Conservation (phyloP, 163 green algal genomes). For the Scenedesmus sp. region DNA sequence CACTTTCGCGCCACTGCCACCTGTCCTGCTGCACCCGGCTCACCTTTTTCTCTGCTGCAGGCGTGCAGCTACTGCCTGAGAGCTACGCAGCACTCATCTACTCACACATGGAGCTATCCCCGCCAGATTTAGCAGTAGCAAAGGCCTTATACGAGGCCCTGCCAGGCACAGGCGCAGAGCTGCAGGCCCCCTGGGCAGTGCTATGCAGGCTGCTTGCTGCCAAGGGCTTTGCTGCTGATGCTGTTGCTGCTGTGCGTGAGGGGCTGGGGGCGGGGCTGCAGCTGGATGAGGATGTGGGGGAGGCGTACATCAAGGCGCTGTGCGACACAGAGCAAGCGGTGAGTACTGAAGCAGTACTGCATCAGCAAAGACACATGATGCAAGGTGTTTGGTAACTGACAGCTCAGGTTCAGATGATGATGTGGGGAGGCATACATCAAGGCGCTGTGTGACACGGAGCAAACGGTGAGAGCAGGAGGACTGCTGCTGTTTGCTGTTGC, state of each 20-base stretch:
- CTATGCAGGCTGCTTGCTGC: constrained; percentile 60
- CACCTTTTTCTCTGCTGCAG: constrained; percentile 42
- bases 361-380: too few relatives aligned
- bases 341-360: neutral
- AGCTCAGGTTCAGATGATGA: too few relatives aligned
- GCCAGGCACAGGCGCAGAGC: constrained; percentile 26
- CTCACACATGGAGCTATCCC: constrained; percentile 58
- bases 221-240: constrained; percentile 50
- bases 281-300: constrained; percentile 55
- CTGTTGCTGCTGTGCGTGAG: constrained; percentile 54
- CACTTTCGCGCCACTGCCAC: neutral
- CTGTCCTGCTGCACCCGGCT: neutral
- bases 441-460: constrained; percentile 56
- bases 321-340: constrained; percentile 58
- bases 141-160: constrained; percentile 16
- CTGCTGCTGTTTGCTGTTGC: too few relatives aligned
- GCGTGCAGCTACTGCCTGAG: constrained; percentile 74
- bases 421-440: constrained; percentile 48
- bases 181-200: constrained; percentile 57
- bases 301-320: constrained; percentile 59
- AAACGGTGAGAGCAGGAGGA: constrained; percentile 45
- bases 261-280: constrained; percentile 16
- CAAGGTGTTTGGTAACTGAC: too few relatives aligned
- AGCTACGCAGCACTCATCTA: constrained; percentile 81
- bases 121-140: neutral